These are phyloP conservation scores for Neurospora hispaniola DNA, from an alignment of 495 filamentous ascomycete species.

Conservation along the genomic window DNA sequence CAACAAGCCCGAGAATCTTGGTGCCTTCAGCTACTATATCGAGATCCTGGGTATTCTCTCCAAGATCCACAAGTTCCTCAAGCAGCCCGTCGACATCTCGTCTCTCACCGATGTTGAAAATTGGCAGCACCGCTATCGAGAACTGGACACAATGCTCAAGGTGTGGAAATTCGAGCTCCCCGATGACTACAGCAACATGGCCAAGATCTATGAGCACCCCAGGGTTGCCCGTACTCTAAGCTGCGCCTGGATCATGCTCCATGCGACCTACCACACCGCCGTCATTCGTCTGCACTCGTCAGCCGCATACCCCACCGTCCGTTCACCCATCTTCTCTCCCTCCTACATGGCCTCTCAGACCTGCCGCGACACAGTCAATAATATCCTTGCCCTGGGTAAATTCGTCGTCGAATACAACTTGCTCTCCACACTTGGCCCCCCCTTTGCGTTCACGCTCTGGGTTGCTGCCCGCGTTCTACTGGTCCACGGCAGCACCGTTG, in stretches of 20 bases:
- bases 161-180: conserved; percentile 78
- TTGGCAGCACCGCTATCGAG: conserved; percentile 80
- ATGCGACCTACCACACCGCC: conserved; percentile 62
- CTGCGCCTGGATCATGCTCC: conserved; percentile 83
- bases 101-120: conserved; percentile 72
- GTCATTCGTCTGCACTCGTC: conserved; percentile 88
- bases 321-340: conserved; percentile 75
- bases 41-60: conserved; percentile 80
- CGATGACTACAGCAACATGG: conserved; percentile 68
- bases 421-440: conserved; percentile 70
- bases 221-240: conserved; percentile 56
- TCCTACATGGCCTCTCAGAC: conserved; percentile 73
- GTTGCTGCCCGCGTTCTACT: conserved; percentile 78
- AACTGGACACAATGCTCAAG: conserved; percentile 65
- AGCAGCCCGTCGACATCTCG: conserved; percentile 79
- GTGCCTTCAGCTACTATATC: conserved; percentile 75
- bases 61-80: conserved; percentile 74
- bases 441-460: conserved; percentile 85
- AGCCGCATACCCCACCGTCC: conserved; percentile 78
- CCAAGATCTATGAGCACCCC: conserved; percentile 52
- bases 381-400: conserved; percentile 63
- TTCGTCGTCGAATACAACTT: conserved; percentile 64
- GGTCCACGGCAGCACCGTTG: conserved; percentile 79
- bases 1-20: conserved; percentile 69
- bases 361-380: conserved; percentile 73